Evolutionary conservation across 2,329 filamentous ascomycete genomes (phyloP), one percentile per base, ranked within the genome.

Genomic region (Escovopsis weberi): DNA sequence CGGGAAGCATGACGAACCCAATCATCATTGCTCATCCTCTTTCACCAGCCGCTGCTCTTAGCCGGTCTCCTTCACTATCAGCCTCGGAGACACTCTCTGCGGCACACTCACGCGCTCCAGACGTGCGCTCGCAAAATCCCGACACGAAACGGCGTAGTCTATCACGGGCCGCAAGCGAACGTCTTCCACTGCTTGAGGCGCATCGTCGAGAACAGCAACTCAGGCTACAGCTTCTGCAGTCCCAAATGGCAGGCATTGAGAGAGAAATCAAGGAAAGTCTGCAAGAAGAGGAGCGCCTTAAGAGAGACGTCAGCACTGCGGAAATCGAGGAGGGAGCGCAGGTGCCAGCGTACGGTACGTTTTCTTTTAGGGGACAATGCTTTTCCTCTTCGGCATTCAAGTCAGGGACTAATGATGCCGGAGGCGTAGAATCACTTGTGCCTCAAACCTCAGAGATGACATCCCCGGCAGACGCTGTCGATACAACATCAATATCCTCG

Each of bases 191-290:
- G 12, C 43, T 64, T 19, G 59, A 62, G 50, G 59, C 60, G 19
- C 57, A 53, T 35, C 52, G 61, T 28, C 56, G 50, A 41, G 55
- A 60, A 23, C 55, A 74, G 49, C 61, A 67, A 44, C 59, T 63
- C n/a, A 69, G 64, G 45, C 51, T 76, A 15, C 62, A 63, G 42
- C 55, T 61, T 18, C 51, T 74, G 33, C 61, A 68, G 45, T 64
- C 66, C 4, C 65, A 74, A 51, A 60, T 70, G 19, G 59, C 60
- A 18, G 64, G 60, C 15, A 62, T 76, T 33, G 61, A 74, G 51
- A 62, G 62, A 23, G 72, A 75, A 45, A 61, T 71, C 12, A 58
- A 61, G 26, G 54, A 58, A n/a, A 61, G 60, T 26, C 47, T 58
- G 38, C 48, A 51, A 6, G 60, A 62, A 41, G 60, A 61, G 45